Base-by-base conservation (phyloP, 345 rosid species). In the Gossypium sturtianum region DNA sequence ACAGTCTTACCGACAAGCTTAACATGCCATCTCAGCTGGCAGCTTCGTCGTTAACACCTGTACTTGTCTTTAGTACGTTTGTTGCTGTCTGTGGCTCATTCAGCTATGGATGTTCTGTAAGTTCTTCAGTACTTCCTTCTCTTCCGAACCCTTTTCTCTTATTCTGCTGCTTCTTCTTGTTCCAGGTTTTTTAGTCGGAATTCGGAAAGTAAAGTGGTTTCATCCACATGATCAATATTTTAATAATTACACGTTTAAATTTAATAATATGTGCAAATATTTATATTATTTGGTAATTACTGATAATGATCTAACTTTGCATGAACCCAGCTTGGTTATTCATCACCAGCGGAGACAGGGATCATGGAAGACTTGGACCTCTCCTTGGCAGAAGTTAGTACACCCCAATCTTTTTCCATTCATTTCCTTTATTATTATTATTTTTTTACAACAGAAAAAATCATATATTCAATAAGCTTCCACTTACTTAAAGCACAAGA, bases 291-390 rank as follows among this genome's bases (percentile, higher is more conserved):
- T 34, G 38, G 38, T 34, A 34, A 34, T 34, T 4, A 5, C 7
- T 34, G 41, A 34, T 34, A 66, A 44, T 65, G 9, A 10, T 10
- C 20, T 51, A 16, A 12, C 11, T 77, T 59, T 63, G 66, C 79
- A 15, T 74, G 49, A 54, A 59, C 27, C 44, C 84, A 91, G 97
- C 17, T 78, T 70, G 89, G 91, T 27, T 91, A 83, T 73, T 82
- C 94, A 9, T 86, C 96, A 11, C 89, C 93, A 0, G 94, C 86
- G 3, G 87, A 90, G 75, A 82, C 87, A 56, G 88, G 87, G 53
- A 91, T 91, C 76, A 79, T 72, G 77, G 82, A 86, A 34, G 91
- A 90, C 53, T 67, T 91, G 54, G 94, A 84, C 70, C 90, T 94
- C 52, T 87, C 97, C 23, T 44, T 82, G 15, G 41, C 41, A 34